phyloP scores from a whole-genome alignment of 139 green algal genomes.

The Asterochloris sp. region DNA sequence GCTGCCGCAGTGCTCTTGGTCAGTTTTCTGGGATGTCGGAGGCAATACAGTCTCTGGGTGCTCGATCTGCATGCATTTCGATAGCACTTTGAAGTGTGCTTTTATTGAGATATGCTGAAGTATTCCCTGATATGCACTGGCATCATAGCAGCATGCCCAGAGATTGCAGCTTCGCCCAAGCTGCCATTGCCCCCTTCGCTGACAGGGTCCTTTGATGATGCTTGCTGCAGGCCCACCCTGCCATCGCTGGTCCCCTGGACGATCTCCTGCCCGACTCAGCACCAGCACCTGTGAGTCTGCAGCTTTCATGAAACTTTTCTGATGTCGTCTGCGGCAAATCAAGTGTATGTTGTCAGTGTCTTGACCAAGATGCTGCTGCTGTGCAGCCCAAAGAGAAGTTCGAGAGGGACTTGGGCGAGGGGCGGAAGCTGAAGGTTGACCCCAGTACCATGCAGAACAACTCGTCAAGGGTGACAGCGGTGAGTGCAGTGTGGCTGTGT shows the following conservation, averaged over 20 bases:
- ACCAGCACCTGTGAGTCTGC: background rate
- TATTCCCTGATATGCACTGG: too few species aligned
- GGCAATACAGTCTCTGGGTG: too few species aligned
- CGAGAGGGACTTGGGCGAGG: conserved; percentile 6
- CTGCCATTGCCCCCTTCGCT: too few species aligned
- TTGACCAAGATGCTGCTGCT: background rate
- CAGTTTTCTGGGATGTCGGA: background rate
- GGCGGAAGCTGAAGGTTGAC: conserved; percentile 8
- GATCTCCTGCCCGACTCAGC: conserved; percentile 2
- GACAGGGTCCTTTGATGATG: too few species aligned
- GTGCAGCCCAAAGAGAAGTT: conserved; percentile 16
- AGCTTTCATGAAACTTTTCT: background rate
- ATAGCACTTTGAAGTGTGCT: too few species aligned
- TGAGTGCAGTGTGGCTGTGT: too few species aligned
- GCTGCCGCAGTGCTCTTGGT: conserved; percentile 9
- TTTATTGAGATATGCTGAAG: too few species aligned
- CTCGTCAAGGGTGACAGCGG: background rate
- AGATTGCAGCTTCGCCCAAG: too few species aligned
- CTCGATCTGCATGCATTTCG: too few species aligned
- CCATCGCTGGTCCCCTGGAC: background rate
- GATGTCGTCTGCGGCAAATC: background rate
- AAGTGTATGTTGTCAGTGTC: background rate
- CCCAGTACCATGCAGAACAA: conserved; percentile 11
- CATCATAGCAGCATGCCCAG: too few species aligned
- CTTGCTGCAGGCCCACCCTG: background rate